Percentiles rank a stretch among this genome's conserved stretches.
These are phyloP conservation scores for Aspergillus novoparasiticus DNA, from an alignment of 2,329 filamentous ascomycete genomes.

Conservation along the genomic window DNA sequence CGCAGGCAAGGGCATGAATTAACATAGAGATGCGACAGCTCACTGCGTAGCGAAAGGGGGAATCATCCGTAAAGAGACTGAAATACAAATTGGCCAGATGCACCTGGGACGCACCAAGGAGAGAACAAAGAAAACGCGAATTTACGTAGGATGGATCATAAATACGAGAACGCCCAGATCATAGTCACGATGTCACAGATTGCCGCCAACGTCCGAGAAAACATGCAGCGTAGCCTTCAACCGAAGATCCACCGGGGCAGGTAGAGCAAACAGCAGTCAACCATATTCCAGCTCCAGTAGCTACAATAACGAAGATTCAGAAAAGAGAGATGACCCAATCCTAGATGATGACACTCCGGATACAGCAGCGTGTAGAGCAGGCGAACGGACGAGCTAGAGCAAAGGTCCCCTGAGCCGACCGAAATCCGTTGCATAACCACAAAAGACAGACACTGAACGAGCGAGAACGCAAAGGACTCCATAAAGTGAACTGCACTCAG, in stretches of 20 bases:
- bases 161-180: conserved; percentile 17
- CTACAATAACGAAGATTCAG: conserved; percentile 26
- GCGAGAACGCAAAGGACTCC: conserved; percentile 20
- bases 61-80: conserved; percentile 31
- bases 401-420: conserved; percentile 1
- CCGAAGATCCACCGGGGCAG: not conserved
- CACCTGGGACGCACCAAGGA: conserved; percentile 9
- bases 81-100: conserved; percentile 15
- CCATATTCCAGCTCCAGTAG: conserved; percentile 19
- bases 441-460: conserved; percentile 14
- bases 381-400: conserved; percentile 6
- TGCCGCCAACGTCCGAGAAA: conserved; percentile 9
- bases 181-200: conserved; percentile 10
- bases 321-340: conserved; percentile 11
- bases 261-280: conserved; percentile 14
- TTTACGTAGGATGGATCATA: conserved; percentile 14
- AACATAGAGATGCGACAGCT: conserved; percentile 13
- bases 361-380: conserved; percentile 12
- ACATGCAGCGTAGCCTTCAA: conserved; percentile 18
- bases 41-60: conserved; percentile 28
- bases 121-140: conserved; percentile 7
- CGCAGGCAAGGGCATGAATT: conserved; percentile 18
- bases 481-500: conserved; percentile 22
- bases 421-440: conserved; percentile 9
- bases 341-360: conserved; percentile 6